Evolutionary conservation across 2,329 filamentous ascomycete genomes (phyloP), one percentile per base, ranked within the genome.

Genomic region (Aspergillus quadrilineatus): DNA sequence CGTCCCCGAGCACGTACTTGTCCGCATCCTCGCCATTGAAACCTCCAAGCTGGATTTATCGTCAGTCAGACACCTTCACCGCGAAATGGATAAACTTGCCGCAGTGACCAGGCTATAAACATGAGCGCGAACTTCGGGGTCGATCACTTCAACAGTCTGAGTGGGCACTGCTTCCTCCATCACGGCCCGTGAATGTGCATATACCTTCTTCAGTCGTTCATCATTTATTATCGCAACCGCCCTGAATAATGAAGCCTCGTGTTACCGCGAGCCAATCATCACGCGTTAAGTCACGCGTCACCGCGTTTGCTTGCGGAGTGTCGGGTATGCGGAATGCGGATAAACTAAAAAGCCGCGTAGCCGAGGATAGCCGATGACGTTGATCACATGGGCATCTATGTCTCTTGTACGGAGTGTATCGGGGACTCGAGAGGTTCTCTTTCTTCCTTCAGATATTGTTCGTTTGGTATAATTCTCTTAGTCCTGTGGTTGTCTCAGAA

Each of bases 71-170:
- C 32, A 32, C 37, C 14, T 55, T 60, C 65, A 65, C 65, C 6
- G 55, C 53, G 51, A 49, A 44, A 36, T 14, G n/a, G 42, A 37
- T 47, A 46, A 39, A 82, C 89, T 71, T 81, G 95, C 92, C 60
- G 94, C 94, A 69, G 92, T 93, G 62, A 96, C 89, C 32, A 99
- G 86, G 77, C 90, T 96, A 77, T 90, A 93, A 69, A 99, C 87
- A 76, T 97, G 90, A 29, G 92, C 92, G 70, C 92, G 88, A 67
- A 97, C 91, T 78, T 96, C 90, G 42, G 92, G 90, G 72, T 97
- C 92, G 55, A 97, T 89, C 58, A 88, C 80, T 64, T 78, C 71
- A 55, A 77, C 75, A 69, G 78, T 79, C 60, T 79, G 77, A 69
- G 65, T 69, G 50, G 74, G 68, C 52, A 70, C 70, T 37, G 67